These are phyloP conservation scores for Saccharum hybrid DNA, from an alignment of 202 grass and related monocot genomes.

Conservation along the genomic window DNA sequence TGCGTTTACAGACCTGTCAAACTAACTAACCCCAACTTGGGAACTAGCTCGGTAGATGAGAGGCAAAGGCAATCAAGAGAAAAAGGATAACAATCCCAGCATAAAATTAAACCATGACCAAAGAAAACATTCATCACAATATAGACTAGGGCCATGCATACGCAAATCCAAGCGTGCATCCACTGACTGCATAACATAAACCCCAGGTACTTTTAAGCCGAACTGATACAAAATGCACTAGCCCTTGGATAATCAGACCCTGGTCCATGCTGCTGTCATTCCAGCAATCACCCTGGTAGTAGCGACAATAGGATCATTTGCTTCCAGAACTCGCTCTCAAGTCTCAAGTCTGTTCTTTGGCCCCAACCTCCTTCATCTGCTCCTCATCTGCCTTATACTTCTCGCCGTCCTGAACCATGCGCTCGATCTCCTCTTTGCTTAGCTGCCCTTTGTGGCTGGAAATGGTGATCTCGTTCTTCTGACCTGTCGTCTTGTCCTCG, in stretches of 20 bases:
- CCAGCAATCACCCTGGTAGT: not conserved
- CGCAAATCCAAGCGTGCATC: not conserved
- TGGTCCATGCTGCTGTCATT: not conserved
- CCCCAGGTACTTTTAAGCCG: not conserved
- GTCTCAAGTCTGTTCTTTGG: not conserved
- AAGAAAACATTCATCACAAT: not conserved
- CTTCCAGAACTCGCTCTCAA: not conserved
- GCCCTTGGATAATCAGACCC: no score
- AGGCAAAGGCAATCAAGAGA: not conserved
- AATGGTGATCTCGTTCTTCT: slow-evolving; percentile 61
- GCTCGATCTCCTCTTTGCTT: slow-evolving; percentile 62
- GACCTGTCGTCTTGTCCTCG: slow-evolving; percentile 60
- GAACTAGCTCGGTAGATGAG: not conserved
- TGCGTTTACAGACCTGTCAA: no score
- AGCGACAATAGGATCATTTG: not conserved
- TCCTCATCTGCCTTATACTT: slow-evolving; percentile 53
- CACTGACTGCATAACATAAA: not conserved
- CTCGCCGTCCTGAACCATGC: slow-evolving; percentile 58
- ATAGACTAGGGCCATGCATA: not conserved
- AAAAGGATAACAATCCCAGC: not conserved
- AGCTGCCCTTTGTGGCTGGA: slow-evolving; percentile 53
- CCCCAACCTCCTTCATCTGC: slow-evolving; percentile 34
- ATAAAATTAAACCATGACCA: not conserved
- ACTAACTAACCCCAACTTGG: no score
- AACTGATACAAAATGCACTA: not conserved